Percentiles rank a stretch among this genome's conserved stretches.
These are phyloP conservation scores for Gynandropsis gynandra DNA, from an alignment of 345 rosid genomes.

Conservation along the genomic window DNA sequence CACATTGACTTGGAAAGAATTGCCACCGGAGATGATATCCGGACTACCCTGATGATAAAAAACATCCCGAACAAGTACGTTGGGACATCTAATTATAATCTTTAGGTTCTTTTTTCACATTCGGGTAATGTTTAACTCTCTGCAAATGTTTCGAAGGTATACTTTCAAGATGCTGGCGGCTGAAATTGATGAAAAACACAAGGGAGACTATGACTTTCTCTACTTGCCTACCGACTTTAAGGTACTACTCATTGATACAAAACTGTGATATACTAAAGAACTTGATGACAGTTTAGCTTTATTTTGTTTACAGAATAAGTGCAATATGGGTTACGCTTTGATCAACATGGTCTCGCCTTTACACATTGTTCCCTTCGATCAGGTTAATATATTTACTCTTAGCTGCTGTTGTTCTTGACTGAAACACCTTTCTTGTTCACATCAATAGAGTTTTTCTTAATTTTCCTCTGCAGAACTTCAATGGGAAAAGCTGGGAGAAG, in stretches of 20 bases:
- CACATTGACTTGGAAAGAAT: conserved; percentile 82
- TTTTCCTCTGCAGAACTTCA: conserved; percentile 54
- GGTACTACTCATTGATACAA: conserved; percentile 33
- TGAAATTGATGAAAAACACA: conserved; percentile 83
- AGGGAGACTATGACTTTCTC: conserved; percentile 80
- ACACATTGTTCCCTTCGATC: conserved; percentile 74
- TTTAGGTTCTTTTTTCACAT: not conserved
- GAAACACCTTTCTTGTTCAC: too few relatives aligned
- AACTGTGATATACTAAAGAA: conserved; percentile 10
- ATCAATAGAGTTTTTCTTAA: too few relatives aligned
- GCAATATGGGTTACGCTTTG: conserved; percentile 96
- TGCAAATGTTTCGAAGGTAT: conserved; percentile 46
- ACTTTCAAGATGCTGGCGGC: conserved; percentile 95
- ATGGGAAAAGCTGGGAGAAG: conserved; percentile 93
- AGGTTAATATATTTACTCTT: conserved; percentile 40
- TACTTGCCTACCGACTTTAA: conserved; percentile 90
- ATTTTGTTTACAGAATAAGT: conserved; percentile 70
- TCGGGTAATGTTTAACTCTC: conserved; percentile 1
- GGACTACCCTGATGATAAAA: conserved; percentile 91
- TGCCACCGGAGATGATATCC: conserved; percentile 53
- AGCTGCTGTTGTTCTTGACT: too few relatives aligned
- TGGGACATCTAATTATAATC: not conserved
- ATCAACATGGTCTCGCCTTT: conserved; percentile 86
- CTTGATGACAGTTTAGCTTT: conserved; percentile 14
- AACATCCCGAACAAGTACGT: conserved; percentile 95